phyloP scores from a whole-genome alignment of 1,284 basidiomycete genomes.

The Singerocomus rubriflavus region DNA sequence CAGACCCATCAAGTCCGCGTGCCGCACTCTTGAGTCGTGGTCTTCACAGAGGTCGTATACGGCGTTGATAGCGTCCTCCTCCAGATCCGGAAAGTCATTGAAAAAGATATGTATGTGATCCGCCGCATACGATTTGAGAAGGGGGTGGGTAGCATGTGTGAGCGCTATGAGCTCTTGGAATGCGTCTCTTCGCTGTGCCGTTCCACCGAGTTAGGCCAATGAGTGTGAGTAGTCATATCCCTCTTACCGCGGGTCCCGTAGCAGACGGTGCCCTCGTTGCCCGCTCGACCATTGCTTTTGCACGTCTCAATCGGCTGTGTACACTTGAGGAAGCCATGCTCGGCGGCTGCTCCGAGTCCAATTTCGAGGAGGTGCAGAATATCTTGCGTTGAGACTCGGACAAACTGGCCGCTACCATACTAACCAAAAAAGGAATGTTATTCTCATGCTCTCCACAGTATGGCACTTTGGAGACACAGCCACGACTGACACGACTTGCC shows the following conservation, averaged over 20 bases:
- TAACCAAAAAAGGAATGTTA: constrained; percentile 19
- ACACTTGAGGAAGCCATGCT: constrained; percentile 25
- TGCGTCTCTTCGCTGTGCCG: constrained; percentile 22
- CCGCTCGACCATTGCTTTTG: constrained; percentile 23
- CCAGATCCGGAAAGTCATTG: constrained; percentile 62
- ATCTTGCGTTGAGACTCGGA: background rate
- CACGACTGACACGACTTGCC: constrained; percentile 10
- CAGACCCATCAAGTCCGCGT: background rate
- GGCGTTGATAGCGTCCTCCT: constrained; percentile 70
- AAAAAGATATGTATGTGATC: constrained; percentile 56
- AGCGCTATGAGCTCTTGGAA: constrained; percentile 29
- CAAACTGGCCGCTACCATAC: constrained; percentile 10
- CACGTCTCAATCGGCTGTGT: constrained; percentile 18
- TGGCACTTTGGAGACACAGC: background rate
- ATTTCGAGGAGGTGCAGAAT: background rate
- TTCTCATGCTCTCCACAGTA: constrained; percentile 18
- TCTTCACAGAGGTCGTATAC: constrained; percentile 76
- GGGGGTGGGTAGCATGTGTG: constrained; percentile 24
- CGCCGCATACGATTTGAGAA: constrained; percentile 54
- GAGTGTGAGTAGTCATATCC: constrained; percentile 2
- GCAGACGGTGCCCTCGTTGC: constrained; percentile 19
- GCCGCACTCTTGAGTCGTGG: constrained; percentile 48
- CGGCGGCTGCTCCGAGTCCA: background rate
- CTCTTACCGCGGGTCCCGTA: constrained; percentile 23
- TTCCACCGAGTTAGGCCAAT: constrained; percentile 4